phyloP scores from a whole-genome alignment of 495 filamentous ascomycete species.

The Aspergillus carlsbadensis region DNA sequence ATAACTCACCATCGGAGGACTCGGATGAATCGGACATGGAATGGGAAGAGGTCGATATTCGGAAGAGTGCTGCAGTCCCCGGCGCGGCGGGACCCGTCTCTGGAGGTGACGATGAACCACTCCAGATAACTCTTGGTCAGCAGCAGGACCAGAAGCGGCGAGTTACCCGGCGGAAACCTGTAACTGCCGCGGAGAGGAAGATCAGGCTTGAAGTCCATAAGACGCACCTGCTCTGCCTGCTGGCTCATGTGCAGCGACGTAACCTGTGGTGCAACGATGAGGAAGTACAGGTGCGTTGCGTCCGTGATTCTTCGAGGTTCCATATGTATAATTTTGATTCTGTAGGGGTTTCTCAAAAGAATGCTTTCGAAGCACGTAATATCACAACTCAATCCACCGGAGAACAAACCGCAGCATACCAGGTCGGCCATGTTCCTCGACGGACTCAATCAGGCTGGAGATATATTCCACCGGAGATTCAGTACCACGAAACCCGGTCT shows the following conservation, averaged over 20 bases:
- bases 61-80: conserved; percentile 27
- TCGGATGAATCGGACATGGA: conserved; percentile 61
- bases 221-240: conserved; percentile 76
- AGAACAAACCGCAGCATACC: conserved; percentile 64
- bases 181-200: conserved; percentile 68
- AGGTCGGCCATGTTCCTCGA: conserved; percentile 72
- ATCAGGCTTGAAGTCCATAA: conserved; percentile 79
- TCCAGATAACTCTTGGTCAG: conserved; percentile 60
- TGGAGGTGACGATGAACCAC: conserved; percentile 33
- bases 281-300: conserved; percentile 52
- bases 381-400: conserved; percentile 61
- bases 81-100: conserved; percentile 23
- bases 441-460: conserved; percentile 67
- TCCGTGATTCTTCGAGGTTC: conserved; percentile 9
- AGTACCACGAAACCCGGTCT: conserved; percentile 68
- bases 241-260: conserved; percentile 69
- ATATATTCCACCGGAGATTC: conserved; percentile 67
- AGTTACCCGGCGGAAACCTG: conserved; percentile 52
- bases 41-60: conserved; percentile 70
- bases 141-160: conserved; percentile 34
- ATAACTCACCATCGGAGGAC: conserved; percentile 42
- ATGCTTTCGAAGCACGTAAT: conserved; percentile 61
- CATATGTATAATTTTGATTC: background rate
- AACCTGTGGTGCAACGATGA: conserved; percentile 90
- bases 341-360: conserved; percentile 51